Percentiles rank a stretch among this genome's conserved stretches.
Conservation (phyloP, 352 stramenopile species). For the Phytophthora agathidicida region DNA sequence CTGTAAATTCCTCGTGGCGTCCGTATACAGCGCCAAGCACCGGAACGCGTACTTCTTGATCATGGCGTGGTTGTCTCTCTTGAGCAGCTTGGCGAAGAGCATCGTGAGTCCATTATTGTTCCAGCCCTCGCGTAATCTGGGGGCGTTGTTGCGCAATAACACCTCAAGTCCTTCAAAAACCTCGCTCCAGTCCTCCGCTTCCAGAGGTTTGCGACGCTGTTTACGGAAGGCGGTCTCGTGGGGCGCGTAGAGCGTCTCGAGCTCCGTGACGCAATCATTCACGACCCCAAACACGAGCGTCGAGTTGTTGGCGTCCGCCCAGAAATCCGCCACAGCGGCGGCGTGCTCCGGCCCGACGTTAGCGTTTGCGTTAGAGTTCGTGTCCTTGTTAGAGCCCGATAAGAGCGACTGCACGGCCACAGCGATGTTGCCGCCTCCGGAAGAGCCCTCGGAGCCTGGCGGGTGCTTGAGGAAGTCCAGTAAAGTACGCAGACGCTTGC, state of each 20-base stretch:
- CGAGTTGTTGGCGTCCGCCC: conserved; percentile 69
- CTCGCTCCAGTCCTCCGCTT: conserved; percentile 90
- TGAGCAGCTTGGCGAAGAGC: conserved; percentile 86
- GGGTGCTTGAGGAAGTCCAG: conserved; percentile 85
- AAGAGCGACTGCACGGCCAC: conserved; percentile 76
- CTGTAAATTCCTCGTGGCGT: conserved; percentile 75
- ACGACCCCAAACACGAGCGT: conserved; percentile 81
- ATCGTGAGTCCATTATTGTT: conserved; percentile 82
- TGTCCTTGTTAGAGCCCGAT: conserved; percentile 59
- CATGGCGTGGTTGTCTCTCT: conserved; percentile 85
- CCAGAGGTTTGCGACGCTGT: conserved; percentile 77
- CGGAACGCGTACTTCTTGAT: conserved; percentile 92
- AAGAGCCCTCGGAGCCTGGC: conserved; percentile 24
- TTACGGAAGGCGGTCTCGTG: conserved; percentile 86
- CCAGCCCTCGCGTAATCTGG: conserved; percentile 77
- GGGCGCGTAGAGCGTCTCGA: conserved; percentile 84
- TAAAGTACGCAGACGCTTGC: conserved; percentile 84
- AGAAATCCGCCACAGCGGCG: conserved; percentile 72
- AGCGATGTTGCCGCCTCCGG: conserved; percentile 61
- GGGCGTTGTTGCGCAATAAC: conserved; percentile 76
- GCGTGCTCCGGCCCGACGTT: conserved; percentile 47
- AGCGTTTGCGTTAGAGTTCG: conserved; percentile 19
- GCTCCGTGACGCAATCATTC: conserved; percentile 81
- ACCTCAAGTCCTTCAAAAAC: conserved; percentile 89
- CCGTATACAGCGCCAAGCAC: conserved; percentile 82